Evolutionary conservation across 495 filamentous ascomycete species (phyloP), one percentile per base, ranked within the genome.

Genomic region (Lasiosphaeris hirsuta): DNA sequence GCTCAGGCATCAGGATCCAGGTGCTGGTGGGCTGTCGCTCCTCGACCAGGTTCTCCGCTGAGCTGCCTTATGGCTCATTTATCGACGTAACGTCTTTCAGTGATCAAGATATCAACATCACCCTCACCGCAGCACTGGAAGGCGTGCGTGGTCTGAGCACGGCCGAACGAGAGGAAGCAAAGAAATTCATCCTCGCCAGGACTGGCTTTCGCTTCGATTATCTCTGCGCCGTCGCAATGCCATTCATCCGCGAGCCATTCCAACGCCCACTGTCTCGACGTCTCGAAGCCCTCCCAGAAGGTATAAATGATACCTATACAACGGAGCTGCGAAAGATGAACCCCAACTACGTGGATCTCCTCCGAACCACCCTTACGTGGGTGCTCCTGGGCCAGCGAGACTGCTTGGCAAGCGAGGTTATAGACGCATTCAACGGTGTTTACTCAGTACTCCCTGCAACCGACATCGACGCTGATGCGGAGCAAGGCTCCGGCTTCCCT

Each of bases 341-440:
- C 36, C 51, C 66, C 9, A 65, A 68, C 49, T 68, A 68, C 37
- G 40, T 63, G 13, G 63, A 49, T 2, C 63, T 68, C 2, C 60
- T 68, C 9, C 59, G 62, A 4, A 65, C 63, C 0, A 58, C 63
- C 3, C 58, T 68, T 5, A 68, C 60, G 7, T 65, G 66, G 66
- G 46, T 54, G 0, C 39, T 65, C 2, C 54, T 68, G 52, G 57
- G 2, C 47, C 53, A 13, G 50, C 50, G 10, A 14, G 48, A 18
- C 2, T 57, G 46, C 1, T 33, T 30, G 6, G 66, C 54, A 1
- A 50, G 44, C 10, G 66, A 65, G 55, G 39, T 68, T 14, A 65
- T 68, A 63, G 66, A 68, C 33, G 52, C 49, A 4, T 68, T 63
- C 35, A 56, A 68, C 13, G 56, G 59, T 0, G 59, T 47, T 0